These are phyloP conservation scores for Fusarium compactum DNA, from an alignment of 2,329 filamentous ascomycete genomes.

Conservation along the genomic window DNA sequence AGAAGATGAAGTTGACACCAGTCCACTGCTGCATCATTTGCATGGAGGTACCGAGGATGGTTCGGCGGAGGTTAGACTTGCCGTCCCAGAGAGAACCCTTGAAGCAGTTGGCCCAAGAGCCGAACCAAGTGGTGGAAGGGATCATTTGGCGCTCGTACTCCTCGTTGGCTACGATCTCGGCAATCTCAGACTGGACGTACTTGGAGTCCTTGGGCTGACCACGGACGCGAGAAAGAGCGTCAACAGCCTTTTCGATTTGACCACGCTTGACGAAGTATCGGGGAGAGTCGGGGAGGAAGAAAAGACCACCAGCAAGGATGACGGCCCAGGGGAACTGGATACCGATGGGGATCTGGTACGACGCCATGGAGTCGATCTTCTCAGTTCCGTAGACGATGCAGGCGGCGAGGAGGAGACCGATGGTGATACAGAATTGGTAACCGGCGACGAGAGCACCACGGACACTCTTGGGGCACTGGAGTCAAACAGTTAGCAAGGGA, in stretches of 20 bases:
- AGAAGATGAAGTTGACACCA: conserved; percentile 94
- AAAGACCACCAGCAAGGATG: conserved; percentile 36
- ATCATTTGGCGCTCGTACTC: conserved; percentile 74
- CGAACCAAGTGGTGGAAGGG: conserved; percentile 24
- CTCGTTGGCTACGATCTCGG: conserved; percentile 80
- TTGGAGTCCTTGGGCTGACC: conserved; percentile 41
- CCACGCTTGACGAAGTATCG: conserved; percentile 40
- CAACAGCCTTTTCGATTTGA: conserved; percentile 35
- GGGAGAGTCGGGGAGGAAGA: conserved; percentile 41
- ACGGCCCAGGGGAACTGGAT: conserved; percentile 41
- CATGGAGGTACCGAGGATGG: conserved; percentile 75
- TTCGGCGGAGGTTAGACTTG: conserved; percentile 55
- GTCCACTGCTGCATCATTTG: conserved; percentile 89
- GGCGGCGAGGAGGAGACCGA: conserved; percentile 37
- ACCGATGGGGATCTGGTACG: conserved; percentile 39
- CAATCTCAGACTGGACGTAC: conserved; percentile 39
- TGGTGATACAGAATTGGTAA: conserved; percentile 43
- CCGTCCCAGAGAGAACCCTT: conserved; percentile 49
- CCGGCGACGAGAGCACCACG: conserved; percentile 41
- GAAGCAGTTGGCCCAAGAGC: conserved; percentile 42
- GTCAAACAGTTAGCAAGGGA: conserved; percentile 5
- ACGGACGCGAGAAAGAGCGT: conserved; percentile 30
- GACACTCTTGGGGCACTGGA: conserved; percentile 37
- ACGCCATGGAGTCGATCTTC: conserved; percentile 15
- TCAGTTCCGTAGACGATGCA: conserved; percentile 40